A percentile compares a stretch with the other conserved stretches of the same genome.
phyloP scores from a whole-genome alignment of 1,139 yeast genomes.

The Taphrina deformans region DNA sequence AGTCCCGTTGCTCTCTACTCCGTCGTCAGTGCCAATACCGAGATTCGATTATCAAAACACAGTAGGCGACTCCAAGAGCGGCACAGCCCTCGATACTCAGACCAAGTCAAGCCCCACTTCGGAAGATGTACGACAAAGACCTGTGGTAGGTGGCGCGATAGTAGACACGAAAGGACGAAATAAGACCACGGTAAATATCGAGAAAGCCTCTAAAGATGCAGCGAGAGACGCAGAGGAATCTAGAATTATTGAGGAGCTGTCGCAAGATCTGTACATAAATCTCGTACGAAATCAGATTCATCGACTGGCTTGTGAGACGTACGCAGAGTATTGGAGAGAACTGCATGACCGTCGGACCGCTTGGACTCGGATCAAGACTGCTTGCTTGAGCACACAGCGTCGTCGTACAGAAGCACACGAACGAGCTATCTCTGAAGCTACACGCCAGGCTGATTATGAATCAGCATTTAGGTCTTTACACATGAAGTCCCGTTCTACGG shows the following conservation, averaged over 20 bases:
- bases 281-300: constrained; percentile 8
- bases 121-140: no score
- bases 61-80: neutral
- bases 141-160: no score
- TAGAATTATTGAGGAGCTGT: neutral
- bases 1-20: neutral
- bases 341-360: neutral
- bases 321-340: constrained; percentile 1
- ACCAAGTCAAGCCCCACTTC: neutral
- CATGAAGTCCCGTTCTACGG: neutral
- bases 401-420: neutral
- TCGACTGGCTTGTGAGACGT: neutral
- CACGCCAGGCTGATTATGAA: constrained; percentile 6
- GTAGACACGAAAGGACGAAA: neutral
- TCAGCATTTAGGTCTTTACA: neutral
- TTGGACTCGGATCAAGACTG: neutral
- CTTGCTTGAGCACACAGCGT: neutral
- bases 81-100: neutral
- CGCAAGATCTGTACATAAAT: constrained; percentile 9
- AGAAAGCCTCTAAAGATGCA: neutral
- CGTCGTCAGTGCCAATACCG: neutral
- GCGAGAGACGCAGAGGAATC: neutral
- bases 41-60: neutral
- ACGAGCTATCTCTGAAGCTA: neutral
- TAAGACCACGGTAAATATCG: neutral